These are phyloP conservation scores for Phascolomyces articulosus DNA, from an alignment of 371 early-diverging fungal species.

Conservation along the genomic window DNA sequence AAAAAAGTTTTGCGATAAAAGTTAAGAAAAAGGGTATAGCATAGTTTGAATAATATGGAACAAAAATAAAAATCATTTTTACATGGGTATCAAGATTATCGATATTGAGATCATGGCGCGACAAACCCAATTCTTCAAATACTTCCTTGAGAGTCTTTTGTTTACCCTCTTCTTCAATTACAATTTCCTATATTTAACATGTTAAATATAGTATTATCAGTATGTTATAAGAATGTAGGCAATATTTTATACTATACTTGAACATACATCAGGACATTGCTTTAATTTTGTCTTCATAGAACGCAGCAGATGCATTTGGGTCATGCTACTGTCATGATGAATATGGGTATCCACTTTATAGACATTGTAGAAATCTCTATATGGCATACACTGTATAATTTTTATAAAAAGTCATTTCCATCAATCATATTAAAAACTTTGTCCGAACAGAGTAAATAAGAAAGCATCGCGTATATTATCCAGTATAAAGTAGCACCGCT, in stretches of 20 bases:
- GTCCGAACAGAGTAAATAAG: too few relatives aligned
- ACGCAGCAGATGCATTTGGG: constrained; percentile 96
- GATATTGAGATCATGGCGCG: constrained; percentile 95
- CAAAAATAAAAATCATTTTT: not conserved
- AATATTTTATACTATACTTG: too few relatives aligned
- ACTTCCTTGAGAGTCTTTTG: constrained; percentile 77
- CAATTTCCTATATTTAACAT: constrained; percentile 55
- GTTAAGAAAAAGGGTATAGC: too few relatives aligned
- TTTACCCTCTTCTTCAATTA: constrained; percentile 78
- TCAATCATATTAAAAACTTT: too few relatives aligned
- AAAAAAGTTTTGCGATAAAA: too few relatives aligned
- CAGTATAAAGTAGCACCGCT: not conserved
- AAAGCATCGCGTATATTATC: not conserved
- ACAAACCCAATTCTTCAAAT: constrained; percentile 91
- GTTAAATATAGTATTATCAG: not conserved
- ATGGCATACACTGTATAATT: constrained; percentile 72
- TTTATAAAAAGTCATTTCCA: not conserved
- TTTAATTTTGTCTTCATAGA: constrained; percentile 97
- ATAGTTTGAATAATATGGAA: not conserved
- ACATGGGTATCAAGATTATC: constrained; percentile 98
- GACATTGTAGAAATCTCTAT: constrained; percentile 98
- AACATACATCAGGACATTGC: constrained; percentile 72
- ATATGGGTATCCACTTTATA: constrained; percentile 99
- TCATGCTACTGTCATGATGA: constrained; percentile 97
- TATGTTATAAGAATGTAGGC: too few relatives aligned